A percentile compares a stretch with the other conserved stretches of the same genome.
Conservation (phyloP, 495 filamentous ascomycete genomes). For the Niebla homalea region DNA sequence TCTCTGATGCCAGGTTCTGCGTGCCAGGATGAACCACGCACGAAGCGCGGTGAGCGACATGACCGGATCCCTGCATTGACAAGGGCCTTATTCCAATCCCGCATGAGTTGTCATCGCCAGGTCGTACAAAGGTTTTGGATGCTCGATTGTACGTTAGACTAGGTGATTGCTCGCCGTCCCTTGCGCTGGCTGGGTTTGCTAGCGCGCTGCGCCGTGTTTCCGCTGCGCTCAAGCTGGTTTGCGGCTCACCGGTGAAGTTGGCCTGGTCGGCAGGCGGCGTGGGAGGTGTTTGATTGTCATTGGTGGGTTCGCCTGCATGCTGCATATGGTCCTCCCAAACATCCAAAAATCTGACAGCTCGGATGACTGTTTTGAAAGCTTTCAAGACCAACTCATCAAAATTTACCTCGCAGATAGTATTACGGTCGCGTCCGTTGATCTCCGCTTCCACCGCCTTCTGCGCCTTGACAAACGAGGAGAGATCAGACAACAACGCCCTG, state of each 20-base stretch:
- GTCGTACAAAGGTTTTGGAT: slow-evolving; percentile 13
- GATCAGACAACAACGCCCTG: slow-evolving; percentile 75
- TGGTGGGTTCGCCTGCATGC: slow-evolving; percentile 44
- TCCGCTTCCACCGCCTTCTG: slow-evolving; percentile 69
- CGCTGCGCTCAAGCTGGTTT: neutral
- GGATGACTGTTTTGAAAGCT: slow-evolving; percentile 86
- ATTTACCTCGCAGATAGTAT: slow-evolving; percentile 56
- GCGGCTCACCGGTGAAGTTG: slow-evolving; percentile 1
- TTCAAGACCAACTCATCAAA: slow-evolving; percentile 86
- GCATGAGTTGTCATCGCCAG: slow-evolving; percentile 12
- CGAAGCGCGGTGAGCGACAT: slow-evolving; percentile 41
- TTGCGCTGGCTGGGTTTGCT: slow-evolving; percentile 10
- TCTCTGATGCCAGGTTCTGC: slow-evolving; percentile 46
- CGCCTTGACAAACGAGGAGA: slow-evolving; percentile 76
- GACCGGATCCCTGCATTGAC: slow-evolving; percentile 33
- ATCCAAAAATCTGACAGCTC: slow-evolving; percentile 86
- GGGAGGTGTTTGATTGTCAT: slow-evolving; percentile 40
- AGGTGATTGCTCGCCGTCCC: slow-evolving; percentile 3
- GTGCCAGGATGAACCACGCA: slow-evolving; percentile 33
- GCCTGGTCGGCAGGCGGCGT: slow-evolving; percentile 55
- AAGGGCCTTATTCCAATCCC: slow-evolving; percentile 5
- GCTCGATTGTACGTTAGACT: slow-evolving; percentile 14
- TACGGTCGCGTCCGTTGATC: slow-evolving; percentile 31
- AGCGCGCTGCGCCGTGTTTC: neutral
- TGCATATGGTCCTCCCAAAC: slow-evolving; percentile 65